Percentiles rank a stretch among this genome's conserved stretches.
Evolutionary conservation across 148 eudicot genomes (phyloP).

Genomic region (Arbutus unedo): DNA sequence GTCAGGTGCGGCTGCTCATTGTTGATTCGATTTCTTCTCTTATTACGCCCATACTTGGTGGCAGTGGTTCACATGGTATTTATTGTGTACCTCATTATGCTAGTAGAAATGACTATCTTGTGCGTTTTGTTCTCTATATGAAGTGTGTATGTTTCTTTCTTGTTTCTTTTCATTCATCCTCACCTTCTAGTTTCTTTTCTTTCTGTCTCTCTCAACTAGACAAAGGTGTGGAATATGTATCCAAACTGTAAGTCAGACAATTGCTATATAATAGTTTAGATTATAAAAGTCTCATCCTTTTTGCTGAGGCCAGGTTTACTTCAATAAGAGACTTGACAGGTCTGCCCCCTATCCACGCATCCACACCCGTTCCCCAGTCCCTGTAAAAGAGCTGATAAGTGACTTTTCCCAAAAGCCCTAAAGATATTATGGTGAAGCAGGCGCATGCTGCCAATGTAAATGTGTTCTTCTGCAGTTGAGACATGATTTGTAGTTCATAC

Average conservation of each 20-base stretch:
- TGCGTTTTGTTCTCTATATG: background rate
- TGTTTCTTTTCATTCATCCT: background rate
- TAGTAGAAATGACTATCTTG: background rate
- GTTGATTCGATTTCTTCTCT: conserved; percentile 87
- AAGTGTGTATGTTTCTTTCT: background rate
- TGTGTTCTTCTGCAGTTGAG: background rate
- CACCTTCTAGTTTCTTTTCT: background rate
- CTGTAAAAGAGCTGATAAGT: background rate
- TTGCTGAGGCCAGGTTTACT: background rate
- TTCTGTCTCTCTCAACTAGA: background rate
- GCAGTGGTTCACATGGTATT: conserved; percentile 70
- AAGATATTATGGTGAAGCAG: background rate
- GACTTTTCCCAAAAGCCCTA: background rate
- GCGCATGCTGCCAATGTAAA: background rate
- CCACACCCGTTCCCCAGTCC: background rate
- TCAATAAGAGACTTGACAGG: background rate
- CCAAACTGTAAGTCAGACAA: background rate
- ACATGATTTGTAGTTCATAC: background rate
- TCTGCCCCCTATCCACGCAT: background rate
- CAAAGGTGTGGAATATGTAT: background rate
- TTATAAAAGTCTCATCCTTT: background rate
- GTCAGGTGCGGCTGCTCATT: conserved; percentile 49
- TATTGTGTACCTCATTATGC: background rate
- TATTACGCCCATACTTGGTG: conserved; percentile 73
- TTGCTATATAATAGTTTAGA: background rate